Conservation (phyloP, 768 basidiomycete species). For the Ramaria sp. region DNA sequence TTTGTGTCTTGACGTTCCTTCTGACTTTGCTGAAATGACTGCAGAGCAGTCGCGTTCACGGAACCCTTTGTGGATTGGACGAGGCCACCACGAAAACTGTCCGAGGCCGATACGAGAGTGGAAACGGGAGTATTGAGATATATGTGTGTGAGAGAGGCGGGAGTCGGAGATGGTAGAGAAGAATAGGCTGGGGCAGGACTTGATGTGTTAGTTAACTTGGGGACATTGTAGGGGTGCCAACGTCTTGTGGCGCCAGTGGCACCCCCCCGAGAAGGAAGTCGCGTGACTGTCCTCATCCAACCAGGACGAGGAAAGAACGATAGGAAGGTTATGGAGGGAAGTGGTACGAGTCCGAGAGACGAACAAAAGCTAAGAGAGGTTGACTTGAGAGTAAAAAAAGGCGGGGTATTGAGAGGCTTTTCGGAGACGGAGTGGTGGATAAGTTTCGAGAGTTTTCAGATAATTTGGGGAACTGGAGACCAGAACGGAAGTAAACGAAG, state of each 20-base stretch:
- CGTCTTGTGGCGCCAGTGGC: constrained; percentile 53
- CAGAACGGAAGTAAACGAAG: background rate
- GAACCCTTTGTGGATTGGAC: constrained; percentile 23
- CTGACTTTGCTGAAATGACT: constrained; percentile 29
- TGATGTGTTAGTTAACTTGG: constrained; percentile 17
- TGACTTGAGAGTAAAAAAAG: background rate
- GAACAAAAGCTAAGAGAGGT: background rate
- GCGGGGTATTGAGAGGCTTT: constrained; percentile 2
- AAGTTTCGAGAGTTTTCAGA: background rate
- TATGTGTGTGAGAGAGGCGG: constrained; percentile 19
- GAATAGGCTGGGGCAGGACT: constrained; percentile 21
- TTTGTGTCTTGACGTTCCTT: constrained; percentile 16
- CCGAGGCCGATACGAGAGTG: constrained; percentile 33
- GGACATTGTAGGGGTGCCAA: constrained; percentile 69
- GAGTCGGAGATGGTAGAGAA: constrained; percentile 25
- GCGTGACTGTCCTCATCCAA: constrained; percentile 5
- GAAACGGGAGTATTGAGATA: constrained; percentile 52
- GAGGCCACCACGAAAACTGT: constrained; percentile 19
- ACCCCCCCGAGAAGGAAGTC: constrained; percentile 19
- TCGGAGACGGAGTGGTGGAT: background rate
- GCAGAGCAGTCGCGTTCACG: constrained; percentile 23
- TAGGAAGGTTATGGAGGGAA: background rate
- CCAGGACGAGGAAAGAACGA: background rate
- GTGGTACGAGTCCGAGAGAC: background rate
- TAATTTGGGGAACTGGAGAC: background rate